Conservation (phyloP, 2,329 filamentous ascomycete species). For the Talaromyces sp. region DNA sequence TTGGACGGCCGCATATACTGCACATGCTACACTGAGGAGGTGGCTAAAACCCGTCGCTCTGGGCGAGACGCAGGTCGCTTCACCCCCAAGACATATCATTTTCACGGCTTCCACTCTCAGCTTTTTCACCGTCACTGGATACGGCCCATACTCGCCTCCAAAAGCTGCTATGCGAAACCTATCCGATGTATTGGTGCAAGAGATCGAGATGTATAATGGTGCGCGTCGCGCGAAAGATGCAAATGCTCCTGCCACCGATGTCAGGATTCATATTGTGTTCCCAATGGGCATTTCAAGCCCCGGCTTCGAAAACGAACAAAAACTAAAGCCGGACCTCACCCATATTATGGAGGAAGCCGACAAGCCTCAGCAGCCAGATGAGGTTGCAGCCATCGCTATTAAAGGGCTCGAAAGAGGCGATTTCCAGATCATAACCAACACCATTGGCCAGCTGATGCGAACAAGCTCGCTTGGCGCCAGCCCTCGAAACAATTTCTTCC, state of each 20-base stretch:
- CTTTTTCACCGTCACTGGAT: slow-evolving; percentile 75
- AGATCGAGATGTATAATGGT: slow-evolving; percentile 79
- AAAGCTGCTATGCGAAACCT: slow-evolving; percentile 83
- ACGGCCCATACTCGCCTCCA: slow-evolving; percentile 74
- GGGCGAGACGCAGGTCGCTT: slow-evolving; percentile 14
- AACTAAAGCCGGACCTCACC: slow-evolving; percentile 75
- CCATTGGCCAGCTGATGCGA: slow-evolving; percentile 68
- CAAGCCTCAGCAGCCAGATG: slow-evolving; percentile 69
- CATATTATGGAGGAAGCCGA: slow-evolving; percentile 77
- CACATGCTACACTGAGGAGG: slow-evolving; percentile 68
- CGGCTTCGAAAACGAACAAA: slow-evolving; percentile 70
- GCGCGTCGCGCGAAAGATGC: slow-evolving; percentile 40
- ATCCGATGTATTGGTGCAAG: slow-evolving; percentile 77
- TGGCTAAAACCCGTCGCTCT: slow-evolving; percentile 57
- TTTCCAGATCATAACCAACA: slow-evolving; percentile 72
- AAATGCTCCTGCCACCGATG: slow-evolving; percentile 54
- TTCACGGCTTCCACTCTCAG: slow-evolving; percentile 77
- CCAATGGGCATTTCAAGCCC: slow-evolving; percentile 79
- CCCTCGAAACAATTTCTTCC: slow-evolving; percentile 49
- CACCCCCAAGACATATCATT: slow-evolving; percentile 65
- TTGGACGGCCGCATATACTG: slow-evolving; percentile 80
- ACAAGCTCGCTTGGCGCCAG: slow-evolving; percentile 51
- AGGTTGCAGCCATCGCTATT: slow-evolving; percentile 68
- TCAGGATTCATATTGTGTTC: slow-evolving; percentile 76
- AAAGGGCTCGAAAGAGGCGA: slow-evolving; percentile 73